phyloP scores from a whole-genome alignment of 371 early-diverging fungal species.

The Mortierella polycephala region DNA sequence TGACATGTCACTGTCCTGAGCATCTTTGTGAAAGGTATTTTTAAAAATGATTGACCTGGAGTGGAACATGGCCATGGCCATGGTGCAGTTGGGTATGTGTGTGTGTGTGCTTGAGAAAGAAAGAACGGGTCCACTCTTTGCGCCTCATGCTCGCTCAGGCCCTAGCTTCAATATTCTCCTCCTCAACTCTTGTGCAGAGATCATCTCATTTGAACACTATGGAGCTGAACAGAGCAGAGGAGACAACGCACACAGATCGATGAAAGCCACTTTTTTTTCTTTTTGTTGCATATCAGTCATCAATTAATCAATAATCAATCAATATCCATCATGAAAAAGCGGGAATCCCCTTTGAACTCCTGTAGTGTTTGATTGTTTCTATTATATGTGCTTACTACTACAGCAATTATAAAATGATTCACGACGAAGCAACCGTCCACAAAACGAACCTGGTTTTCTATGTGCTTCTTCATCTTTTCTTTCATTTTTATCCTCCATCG shows the following conservation, averaged over 20 bases:
- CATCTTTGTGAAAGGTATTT: too few species aligned
- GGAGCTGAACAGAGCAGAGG: slow-evolving; percentile 3
- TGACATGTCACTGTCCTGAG: too few species aligned
- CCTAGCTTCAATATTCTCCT: background rate
- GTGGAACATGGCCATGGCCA: too few species aligned
- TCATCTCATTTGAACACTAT: slow-evolving; percentile 12
- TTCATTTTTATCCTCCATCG: background rate
- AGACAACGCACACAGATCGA: slow-evolving; percentile 2
- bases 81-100: too few species aligned
- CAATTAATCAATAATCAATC: background rate
- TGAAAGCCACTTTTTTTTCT: slow-evolving; percentile 14
- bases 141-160: slow-evolving; percentile 7
- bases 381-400: background rate
- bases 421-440: background rate
- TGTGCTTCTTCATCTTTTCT: background rate
- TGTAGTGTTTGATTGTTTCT: background rate
- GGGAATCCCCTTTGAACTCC: background rate
- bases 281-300: background rate
- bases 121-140: background rate
- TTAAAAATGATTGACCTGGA: too few species aligned
- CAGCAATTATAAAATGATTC: slow-evolving; percentile 7
- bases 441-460: background rate
- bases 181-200: slow-evolving; percentile 19
- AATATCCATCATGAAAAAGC: background rate
- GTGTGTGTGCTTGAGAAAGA: too few species aligned